Evolutionary conservation across 164 flowering plant species (phyloP), one percentile per base, ranked within the genome.

Genomic region (Aristolochia californica): DNA sequence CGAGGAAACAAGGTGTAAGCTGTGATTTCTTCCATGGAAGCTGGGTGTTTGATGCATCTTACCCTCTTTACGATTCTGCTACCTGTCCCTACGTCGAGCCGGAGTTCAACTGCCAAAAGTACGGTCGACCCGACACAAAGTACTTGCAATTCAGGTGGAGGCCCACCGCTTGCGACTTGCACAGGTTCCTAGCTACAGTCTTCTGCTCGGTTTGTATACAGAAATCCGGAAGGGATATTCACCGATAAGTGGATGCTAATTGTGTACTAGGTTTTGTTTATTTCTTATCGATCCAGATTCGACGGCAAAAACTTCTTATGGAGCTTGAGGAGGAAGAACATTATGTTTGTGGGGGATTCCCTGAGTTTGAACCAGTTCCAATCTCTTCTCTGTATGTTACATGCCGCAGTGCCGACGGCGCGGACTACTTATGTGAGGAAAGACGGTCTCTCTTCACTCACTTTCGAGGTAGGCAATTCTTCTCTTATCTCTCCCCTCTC

Each of bases 121-220:
- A 80, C 51, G 88, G 86, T 24, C 68, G 98, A n/a, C 90, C 88
- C 0, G 96, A 91, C 67, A 66, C 49, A 2, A 13, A 5, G 13
- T 91, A 83, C 69, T 87, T 80, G 64, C 81, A 84, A 59, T 88
- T 81, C 51, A 71, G 85, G 45, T 91, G 98, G 98, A 81, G 81
- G 52, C 98, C 98, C 5, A 70, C 38, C 59, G 67, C 74, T 1
- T 91, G 98, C 56, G 66, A 75, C 59, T 48, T 87, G 12, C 96
- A 89, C 61, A 78, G 83, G 97, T 89, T 71, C 27, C 45, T n/a
- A 48, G 4, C 18, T 14, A n/a, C 51, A 16, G n/a, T 26, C 21
- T 47, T 17, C 34, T 2, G 26, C 26, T 5, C 17, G 0, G 12
- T 43, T 14, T 15, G 2, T 16, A 25, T n/a, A n/a, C n/a, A n/a